Evolutionary conservation across 805 yeast genomes (phyloP).

Genomic region (Sugiyamaella marilandica): DNA sequence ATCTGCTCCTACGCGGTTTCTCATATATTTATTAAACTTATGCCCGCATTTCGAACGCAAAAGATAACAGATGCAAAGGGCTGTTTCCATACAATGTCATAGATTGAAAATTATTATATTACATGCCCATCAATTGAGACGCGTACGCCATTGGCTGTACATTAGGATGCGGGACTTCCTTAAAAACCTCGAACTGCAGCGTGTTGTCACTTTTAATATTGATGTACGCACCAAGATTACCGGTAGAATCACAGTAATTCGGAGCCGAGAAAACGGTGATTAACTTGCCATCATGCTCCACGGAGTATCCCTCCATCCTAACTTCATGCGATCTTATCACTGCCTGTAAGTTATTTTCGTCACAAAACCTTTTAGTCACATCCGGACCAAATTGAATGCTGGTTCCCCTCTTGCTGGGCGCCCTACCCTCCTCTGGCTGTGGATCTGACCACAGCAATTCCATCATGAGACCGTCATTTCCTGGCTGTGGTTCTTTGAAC

Average conservation of each 20-base stretch:
- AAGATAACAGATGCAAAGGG: too few species aligned
- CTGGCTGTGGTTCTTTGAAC: constrained; percentile 70
- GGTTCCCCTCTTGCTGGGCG: constrained; percentile 88
- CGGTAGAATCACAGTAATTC: constrained; percentile 89
- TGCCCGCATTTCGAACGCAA: too few species aligned
- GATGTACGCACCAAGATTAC: constrained; percentile 86
- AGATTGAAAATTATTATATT: not conserved
- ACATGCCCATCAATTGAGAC: constrained; percentile 28
- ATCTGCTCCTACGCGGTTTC: constrained; percentile 21
- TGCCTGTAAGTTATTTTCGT: constrained; percentile 64
- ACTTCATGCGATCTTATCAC: constrained; percentile 94
- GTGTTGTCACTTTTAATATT: constrained; percentile 54
- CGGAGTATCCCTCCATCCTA: constrained; percentile 82
- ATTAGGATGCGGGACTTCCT: constrained; percentile 85
- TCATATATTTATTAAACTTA: not conserved
- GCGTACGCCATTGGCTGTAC: constrained; percentile 94
- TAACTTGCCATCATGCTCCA: constrained; percentile 79
- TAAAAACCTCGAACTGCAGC: constrained; percentile 57
- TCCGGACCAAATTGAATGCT: constrained; percentile 98
- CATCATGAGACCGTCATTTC: constrained; percentile 89
- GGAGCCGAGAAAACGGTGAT: constrained; percentile 98
- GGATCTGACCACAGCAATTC: constrained; percentile 98
- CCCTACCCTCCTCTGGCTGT: constrained; percentile 68
- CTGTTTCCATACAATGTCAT: not conserved
- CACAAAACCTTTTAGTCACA: constrained; percentile 74